Base-by-base conservation (phyloP, 2,329 filamentous ascomycete species). In the Didymella glomerata region DNA sequence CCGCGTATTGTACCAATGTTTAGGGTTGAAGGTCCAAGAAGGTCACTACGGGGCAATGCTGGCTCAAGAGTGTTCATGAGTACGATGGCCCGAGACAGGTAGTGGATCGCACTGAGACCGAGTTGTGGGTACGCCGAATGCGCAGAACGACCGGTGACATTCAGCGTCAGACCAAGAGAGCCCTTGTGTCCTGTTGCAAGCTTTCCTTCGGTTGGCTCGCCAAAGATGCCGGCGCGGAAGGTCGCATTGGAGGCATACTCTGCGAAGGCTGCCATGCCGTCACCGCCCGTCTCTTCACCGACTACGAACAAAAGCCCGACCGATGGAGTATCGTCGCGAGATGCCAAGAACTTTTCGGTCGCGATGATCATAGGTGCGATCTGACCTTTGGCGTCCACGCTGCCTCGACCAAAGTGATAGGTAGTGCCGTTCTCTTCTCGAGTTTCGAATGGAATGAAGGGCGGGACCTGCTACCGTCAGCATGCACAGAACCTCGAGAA, bases 121-220 rank as follows among this genome's bases (percentile, higher is more conserved):
- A 96, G 83, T 87, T 90, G 92, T 0, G 94, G 94, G 74, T 98
- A 97, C 2, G 93, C 94, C 14, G 89, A 93, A 78, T 98, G 94
- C 0, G 90, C 91, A 0, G 88, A 90, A 62, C 88, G 87, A 20
- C 94, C 94, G 30, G 83, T 83, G 0, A 90, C 90, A 14, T 80
- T 79, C 60, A 97, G 71, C 1, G 82, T 79, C 70, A 92, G 88
- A 40, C 84, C 83, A 2, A 92, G 76, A 51, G 86, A 88, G 28
- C 94, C 94, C 80, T 98, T 97, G 83, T 97, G 94, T 3, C 94
- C 94, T 48, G 90, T 88, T 0, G 91, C 92, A 27, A 97, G 88
- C 76, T 90, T 91, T 66, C 89, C 85, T 71, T 96, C 91, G 0
- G 94, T 98, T 0, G 94, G 94, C 76, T 98, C 94, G 48, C 94